Conservation (phyloP, 2,329 filamentous ascomycete species). For the Cercospora janseana region DNA sequence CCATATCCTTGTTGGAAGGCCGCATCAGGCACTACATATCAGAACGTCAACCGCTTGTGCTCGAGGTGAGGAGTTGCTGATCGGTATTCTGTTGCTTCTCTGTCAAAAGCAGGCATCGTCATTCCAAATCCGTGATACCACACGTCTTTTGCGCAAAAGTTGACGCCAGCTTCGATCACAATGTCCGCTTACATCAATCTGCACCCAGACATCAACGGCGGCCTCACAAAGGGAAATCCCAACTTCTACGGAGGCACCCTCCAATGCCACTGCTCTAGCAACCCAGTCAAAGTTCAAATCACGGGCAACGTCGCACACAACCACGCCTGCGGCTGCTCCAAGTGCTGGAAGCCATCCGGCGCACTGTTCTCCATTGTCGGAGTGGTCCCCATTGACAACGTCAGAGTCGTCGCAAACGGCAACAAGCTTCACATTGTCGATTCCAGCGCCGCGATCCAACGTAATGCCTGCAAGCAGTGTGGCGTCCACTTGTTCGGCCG, state of each 20-base stretch:
- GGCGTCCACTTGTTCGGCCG: conserved; percentile 63
- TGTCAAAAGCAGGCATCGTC: background rate
- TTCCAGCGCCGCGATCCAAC: conserved; percentile 56
- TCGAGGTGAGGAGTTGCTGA: background rate
- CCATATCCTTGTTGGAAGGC: conserved; percentile 7
- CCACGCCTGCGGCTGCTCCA: conserved; percentile 69
- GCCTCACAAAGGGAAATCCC: conserved; percentile 55
- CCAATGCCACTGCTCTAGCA: conserved; percentile 57
- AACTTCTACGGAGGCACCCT: conserved; percentile 61
- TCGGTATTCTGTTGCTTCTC: background rate
- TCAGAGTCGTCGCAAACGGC: conserved; percentile 58
- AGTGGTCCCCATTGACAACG: conserved; percentile 56
- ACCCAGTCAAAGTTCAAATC: conserved; percentile 59
- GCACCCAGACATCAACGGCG: conserved; percentile 63
- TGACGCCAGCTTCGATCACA: conserved; percentile 16
- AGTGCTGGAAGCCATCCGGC: conserved; percentile 67
- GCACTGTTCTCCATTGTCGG: conserved; percentile 64
- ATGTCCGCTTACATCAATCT: conserved; percentile 38
- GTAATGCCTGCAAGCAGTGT: conserved; percentile 61
- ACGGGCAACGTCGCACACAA: conserved; percentile 62
- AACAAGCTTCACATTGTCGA: conserved; percentile 60
- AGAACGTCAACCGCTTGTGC: background rate
- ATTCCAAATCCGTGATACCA: background rate
- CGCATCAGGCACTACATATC: conserved; percentile 2
- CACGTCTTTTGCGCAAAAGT: background rate